Conservation (phyloP, 2,329 filamentous ascomycete species). For the Diaporthe sp. region DNA sequence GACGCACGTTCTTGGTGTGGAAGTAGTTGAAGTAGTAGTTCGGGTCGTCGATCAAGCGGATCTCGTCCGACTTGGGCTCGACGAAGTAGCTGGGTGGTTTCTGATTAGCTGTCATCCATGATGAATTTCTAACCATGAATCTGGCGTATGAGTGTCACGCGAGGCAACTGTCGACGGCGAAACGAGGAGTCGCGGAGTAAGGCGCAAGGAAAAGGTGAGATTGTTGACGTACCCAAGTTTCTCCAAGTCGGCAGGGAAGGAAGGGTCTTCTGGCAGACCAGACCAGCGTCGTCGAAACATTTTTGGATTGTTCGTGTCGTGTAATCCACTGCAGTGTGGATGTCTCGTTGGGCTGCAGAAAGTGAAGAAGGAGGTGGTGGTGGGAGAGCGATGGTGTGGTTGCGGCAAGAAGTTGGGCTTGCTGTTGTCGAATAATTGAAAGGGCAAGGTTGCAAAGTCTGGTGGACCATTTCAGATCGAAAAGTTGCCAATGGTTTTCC, state of each 20-base stretch:
- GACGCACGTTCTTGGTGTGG: conserved; percentile 79
- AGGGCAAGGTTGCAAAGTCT: not conserved
- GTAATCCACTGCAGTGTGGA: too few relatives aligned
- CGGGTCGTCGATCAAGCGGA: conserved; percentile 78
- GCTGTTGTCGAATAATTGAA: not conserved
- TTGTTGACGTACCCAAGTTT: conserved; percentile 75
- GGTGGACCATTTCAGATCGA: not conserved
- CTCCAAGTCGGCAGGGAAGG: conserved; percentile 75
- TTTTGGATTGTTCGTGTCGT: conserved; percentile 42
- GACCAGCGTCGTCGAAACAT: conserved; percentile 84
- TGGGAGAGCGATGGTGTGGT: not conserved
- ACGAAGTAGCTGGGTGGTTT: conserved; percentile 77
- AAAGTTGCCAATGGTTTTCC: not conserved
- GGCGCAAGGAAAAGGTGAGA: conserved; percentile 1
- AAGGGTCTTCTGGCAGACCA: conserved; percentile 78
- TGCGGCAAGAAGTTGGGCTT: not conserved
- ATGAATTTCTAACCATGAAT: not conserved
- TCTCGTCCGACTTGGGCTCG: conserved; percentile 77
- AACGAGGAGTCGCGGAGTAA: not conserved
- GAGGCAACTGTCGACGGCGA: not conserved
- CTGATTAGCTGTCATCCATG: not conserved
- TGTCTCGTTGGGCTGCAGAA: not conserved
- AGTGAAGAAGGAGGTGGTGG: too few relatives aligned
- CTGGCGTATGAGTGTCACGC: not conserved
- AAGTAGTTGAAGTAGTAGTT: conserved; percentile 82